Conservation (phyloP, 768 basidiomycete species). For the Auricularia sp. region DNA sequence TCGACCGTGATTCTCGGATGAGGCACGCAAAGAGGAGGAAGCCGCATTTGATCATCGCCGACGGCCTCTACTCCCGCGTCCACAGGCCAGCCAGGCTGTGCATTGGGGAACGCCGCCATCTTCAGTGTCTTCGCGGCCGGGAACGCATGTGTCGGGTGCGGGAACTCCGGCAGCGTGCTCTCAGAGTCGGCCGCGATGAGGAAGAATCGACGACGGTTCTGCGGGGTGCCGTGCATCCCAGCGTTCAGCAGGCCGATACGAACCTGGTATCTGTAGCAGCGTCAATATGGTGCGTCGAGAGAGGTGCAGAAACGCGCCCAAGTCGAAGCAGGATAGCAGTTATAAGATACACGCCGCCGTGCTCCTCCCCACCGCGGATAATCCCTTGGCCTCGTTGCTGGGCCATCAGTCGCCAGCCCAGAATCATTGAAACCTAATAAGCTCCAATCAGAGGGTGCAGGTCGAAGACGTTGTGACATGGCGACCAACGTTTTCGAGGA, state of each 20-base stretch:
- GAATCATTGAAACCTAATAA: conserved; percentile 18
- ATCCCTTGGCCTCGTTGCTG: conserved; percentile 31
- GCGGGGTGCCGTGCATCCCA: conserved; percentile 48
- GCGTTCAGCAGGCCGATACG: conserved; percentile 43
- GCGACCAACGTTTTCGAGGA: conserved; percentile 48
- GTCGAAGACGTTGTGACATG: not conserved
- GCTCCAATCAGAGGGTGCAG: not conserved
- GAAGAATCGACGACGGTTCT: conserved; percentile 45
- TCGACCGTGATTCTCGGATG: conserved; percentile 51
- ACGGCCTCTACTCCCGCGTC: not conserved
- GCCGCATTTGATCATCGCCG: conserved; percentile 1
- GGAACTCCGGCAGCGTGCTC: conserved; percentile 35
- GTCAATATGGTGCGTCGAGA: not conserved
- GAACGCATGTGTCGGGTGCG: conserved; percentile 49
- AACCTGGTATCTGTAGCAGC: conserved; percentile 32
- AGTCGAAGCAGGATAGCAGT: conserved; percentile 52
- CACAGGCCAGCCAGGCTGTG: not conserved
- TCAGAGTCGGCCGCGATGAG: conserved; percentile 38
- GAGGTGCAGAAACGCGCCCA: conserved; percentile 33
- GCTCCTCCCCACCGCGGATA: conserved; percentile 55
- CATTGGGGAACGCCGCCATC: not conserved
- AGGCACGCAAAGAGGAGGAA: conserved; percentile 40
- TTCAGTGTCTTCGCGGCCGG: conserved; percentile 23
- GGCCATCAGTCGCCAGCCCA: conserved; percentile 33
- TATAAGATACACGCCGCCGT: conserved; percentile 66